These are phyloP conservation scores for Coemansia sp. DNA, from an alignment of 192 early-diverging fungal species.

Conservation along the genomic window DNA sequence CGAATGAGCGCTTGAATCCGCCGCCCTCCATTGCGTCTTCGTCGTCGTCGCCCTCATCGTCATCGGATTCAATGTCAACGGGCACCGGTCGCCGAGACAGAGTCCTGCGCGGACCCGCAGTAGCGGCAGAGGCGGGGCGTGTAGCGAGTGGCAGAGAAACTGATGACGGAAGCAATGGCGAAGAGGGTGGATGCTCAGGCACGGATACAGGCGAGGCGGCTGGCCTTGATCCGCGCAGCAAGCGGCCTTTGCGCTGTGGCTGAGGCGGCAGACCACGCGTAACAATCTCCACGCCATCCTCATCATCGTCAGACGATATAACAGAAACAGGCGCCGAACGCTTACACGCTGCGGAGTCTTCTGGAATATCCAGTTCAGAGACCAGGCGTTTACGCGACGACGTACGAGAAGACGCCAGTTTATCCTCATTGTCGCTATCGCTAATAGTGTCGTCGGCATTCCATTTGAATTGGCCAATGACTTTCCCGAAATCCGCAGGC, in stretches of 20 bases:
- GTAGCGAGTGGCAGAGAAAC: neutral
- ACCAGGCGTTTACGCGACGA: conserved; percentile 26
- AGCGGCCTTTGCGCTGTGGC: conserved; percentile 16
- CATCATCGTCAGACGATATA: conserved; percentile 21
- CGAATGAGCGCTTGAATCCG: conserved; percentile 27
- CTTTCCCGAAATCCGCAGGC: conserved; percentile 18
- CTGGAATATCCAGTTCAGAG: conserved; percentile 20
- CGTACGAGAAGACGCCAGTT: neutral
- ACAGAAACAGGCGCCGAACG: conserved; percentile 22
- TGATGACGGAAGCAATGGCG: neutral
- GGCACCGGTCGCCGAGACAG: conserved; percentile 10
- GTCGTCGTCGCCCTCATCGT: conserved; percentile 29
- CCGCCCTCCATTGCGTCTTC: neutral
- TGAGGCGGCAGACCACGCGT: neutral
- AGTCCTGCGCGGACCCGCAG: conserved; percentile 11
- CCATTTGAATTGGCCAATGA: conserved; percentile 24
- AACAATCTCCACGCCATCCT: neutral
- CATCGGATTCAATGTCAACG: conserved; percentile 20
- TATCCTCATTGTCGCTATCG: conserved; percentile 5
- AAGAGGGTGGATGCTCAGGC: conserved; percentile 15
- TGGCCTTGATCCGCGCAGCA: conserved; percentile 37
- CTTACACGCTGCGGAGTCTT: conserved; percentile 6
- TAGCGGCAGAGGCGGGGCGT: neutral
- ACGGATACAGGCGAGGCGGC: neutral
- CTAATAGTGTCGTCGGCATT: neutral